Base-by-base conservation (phyloP, 768 basidiomycete species). In the Amylocystis lapponica region DNA sequence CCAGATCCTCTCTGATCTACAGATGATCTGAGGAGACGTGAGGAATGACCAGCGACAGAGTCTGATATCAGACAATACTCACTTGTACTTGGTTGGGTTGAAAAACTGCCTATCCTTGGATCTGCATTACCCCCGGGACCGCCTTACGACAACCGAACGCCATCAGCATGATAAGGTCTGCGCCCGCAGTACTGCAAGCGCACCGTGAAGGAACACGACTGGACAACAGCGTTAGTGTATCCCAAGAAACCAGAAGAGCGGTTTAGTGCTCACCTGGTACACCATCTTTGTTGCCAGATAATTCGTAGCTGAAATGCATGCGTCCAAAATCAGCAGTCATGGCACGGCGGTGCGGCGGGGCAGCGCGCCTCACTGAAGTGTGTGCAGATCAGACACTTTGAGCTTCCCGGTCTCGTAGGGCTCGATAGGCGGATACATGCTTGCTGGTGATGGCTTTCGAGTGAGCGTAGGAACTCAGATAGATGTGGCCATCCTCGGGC, bases 1-100 rank as follows among this genome's bases (percentile, higher is more conserved):
- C 94, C 94, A 13, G 86, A 62, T 13, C 94, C 94, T 47, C 94
- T 74, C 63, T 97, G 94, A 64, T 96, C 93, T 52, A 80, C 19
- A 95, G 73, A 48, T 64, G 55, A 94, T 88, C 85, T 89, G 43
- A 17, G 41, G 19, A 23, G 8, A 17, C 19, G 5, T 3, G 11
- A 16, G 35, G 32, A 27, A 22, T 14, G 5, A 36, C 20, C 45
- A 17, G 25, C 8, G 13, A 10, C 10, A 9, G 13, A 47, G 13
- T 47, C 39, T 30, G 21, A 17, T 17, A 27, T 9, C 14, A 22
- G 12, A 21, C 33, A 16, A 34, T 22, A 50, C 52, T 31, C 34
- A 81, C 87, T 86, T 88, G 71, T 93, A 95, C 57, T 88, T 86
- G 26, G 71, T 61, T 3, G 90, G 89, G 56, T 93, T 79, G 64